Evolutionary conservation across 768 basidiomycete genomes (phyloP), one percentile per base, ranked within the genome.

Genomic region (Stropharia rugosoannulata): DNA sequence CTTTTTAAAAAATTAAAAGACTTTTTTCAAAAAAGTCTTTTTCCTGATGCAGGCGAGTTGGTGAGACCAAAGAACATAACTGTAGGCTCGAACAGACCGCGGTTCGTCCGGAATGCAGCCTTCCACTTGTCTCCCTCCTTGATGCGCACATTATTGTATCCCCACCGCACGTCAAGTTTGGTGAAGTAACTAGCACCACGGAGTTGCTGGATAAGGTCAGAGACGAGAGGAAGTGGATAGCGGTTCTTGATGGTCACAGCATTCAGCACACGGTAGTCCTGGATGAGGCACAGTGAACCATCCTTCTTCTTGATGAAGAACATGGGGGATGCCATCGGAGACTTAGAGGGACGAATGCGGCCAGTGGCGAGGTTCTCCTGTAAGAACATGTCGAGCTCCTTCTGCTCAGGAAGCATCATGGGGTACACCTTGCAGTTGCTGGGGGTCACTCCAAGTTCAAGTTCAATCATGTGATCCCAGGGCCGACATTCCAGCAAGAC

Each of bases 61-160:
- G 58, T 63, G 0, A 71, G 40, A 0, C 70, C 67, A 36, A 72
- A 72, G 36, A 70, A 74, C 70, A 77, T 75, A 9, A 77, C 73
- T 0, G 59, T 47, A 1, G 63, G 71, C 59, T 76, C 66, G 48
- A 68, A 78, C 0, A 68, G 54, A 0, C 77, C 76, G 10, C 57
- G 58, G 12, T 67, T 59, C 0, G 69, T 74, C 1, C 47, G 45
- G 62, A 81, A 80, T 0, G 75, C 72, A 1, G 73, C 77, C 55
- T 79, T 79, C 68, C 69, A 73, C 59, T 76, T 62, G 50, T 22
- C 22, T 22, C 22, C 22, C 22, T 22, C 22, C 4, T 4, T 22
- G 22, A 22, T 22, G 22, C 22, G 22, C 4, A 22, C 4, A 4
- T 22, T 22, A 22, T 22, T 22, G 22, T 22, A 22, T 22, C 22